Evolutionary conservation across 1,139 yeast genomes (phyloP), one percentile per base, ranked within the genome.

Genomic region (Chernovozyma sophiae-reginae): DNA sequence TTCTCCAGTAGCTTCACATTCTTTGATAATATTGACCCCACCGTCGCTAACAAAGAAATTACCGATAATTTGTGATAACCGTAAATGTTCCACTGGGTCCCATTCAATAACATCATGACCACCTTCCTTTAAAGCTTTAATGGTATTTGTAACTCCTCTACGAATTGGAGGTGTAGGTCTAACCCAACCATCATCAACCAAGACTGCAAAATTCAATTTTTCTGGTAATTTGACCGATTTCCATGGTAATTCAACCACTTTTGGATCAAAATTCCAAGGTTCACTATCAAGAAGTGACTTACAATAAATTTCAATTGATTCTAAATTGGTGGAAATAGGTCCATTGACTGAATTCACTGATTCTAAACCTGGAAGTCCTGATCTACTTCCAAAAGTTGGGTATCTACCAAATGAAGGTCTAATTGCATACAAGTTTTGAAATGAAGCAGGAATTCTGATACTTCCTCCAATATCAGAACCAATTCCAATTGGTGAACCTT

Each of bases 61-160:
- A 4, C 67, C 62, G 34, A 60, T 52, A 14, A 72, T 57, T 15
- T 69, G 57, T 12, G 66, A 56, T 11, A 68, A 60, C 33, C 59
- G 49, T 44, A 44, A 56, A 60, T 51, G 71, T 35, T 65, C 66
- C 20, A 56, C 55, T 14, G 78, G 68, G 17, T 60, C 67, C 76
- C 83, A 81, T 35, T 74, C 77, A 19, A 81, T 74, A 31, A 81
- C 68, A 40, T 74, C 77, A 46, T 76, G 84, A 17, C 87, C 87
- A 27, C 70, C 74, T 11, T 59, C 64, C 44, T 44, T 36, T 37
- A 66, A 47, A 4, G 49, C 47, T 0, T 56, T 48, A 15, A 42
- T 48, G 3, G 57, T 57, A 20, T 46, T 46, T 4, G 43, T 34
- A 41, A 60, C 44, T 2, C 58, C 66, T 39, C 70, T 48, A 17